Conservation (phyloP, 371 early-diverging fungal species). For the Apophysomyces trapeziformis region DNA sequence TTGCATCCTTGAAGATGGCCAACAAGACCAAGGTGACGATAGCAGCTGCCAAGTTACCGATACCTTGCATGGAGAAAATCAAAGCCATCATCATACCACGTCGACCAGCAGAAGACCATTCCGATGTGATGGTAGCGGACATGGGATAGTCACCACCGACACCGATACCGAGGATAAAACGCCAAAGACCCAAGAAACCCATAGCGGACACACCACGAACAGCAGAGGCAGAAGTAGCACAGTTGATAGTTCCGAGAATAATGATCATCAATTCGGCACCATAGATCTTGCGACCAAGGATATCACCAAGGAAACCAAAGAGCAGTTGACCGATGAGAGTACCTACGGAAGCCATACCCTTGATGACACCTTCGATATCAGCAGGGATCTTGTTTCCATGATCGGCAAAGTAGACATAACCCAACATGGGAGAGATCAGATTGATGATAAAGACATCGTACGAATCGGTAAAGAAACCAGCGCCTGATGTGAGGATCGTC, state of each 20-base stretch:
- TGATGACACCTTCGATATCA: slow-evolving; percentile 73
- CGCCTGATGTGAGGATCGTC: slow-evolving; percentile 82
- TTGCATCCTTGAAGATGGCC: slow-evolving; percentile 67
- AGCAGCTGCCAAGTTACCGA: slow-evolving; percentile 83
- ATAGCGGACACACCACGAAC: slow-evolving; percentile 72
- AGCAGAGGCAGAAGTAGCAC: slow-evolving; percentile 73
- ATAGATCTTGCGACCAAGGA: slow-evolving; percentile 85
- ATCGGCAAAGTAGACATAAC: slow-evolving; percentile 69
- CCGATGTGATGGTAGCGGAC: slow-evolving; percentile 86
- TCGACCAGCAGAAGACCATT: slow-evolving; percentile 77
- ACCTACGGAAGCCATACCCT: slow-evolving; percentile 83
- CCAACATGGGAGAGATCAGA: slow-evolving; percentile 80
- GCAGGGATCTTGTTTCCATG: slow-evolving; percentile 62
- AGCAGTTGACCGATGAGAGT: slow-evolving; percentile 85
- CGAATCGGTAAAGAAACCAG: slow-evolving; percentile 89
- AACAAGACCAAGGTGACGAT: slow-evolving; percentile 73
- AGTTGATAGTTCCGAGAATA: slow-evolving; percentile 78
- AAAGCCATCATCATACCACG: slow-evolving; percentile 75
- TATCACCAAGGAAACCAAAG: slow-evolving; percentile 87
- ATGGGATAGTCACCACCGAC: slow-evolving; percentile 89
- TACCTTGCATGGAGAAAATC: slow-evolving; percentile 93
- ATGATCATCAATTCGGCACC: slow-evolving; percentile 87
- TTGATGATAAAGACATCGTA: slow-evolving; percentile 90
- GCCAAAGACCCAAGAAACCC: slow-evolving; percentile 80
- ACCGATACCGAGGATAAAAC: slow-evolving; percentile 83